Base-by-base conservation (phyloP, 805 yeast species). In the Metschnikowia chrysomelidarum region DNA sequence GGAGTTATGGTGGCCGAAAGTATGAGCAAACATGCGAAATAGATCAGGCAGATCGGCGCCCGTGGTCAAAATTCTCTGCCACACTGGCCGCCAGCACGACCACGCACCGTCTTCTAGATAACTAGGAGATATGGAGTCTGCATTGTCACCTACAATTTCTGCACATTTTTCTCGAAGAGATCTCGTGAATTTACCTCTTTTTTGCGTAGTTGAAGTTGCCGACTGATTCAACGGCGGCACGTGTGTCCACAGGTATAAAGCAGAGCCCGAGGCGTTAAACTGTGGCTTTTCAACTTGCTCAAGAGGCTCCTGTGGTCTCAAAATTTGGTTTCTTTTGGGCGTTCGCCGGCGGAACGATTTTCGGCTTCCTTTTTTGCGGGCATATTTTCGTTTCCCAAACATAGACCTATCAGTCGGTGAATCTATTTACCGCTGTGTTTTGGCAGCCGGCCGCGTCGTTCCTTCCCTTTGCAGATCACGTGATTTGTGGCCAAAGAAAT, bases 1-100 rank as follows among this genome's bases (percentile, higher is more conserved):
- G 2, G 40, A 36, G 1, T 21, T 27, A 11, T 47, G 40, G 2
- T 31, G 23, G 1, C 49, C 43, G 27, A 57, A 55, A 8, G 34
- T 40, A 5, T 40, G 19, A 7, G 61, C 58, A 46, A 67, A 67
- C 20, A 54, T 36, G 3, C 44, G 40, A 35, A 59, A 63, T 5
- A 56, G 46, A 5, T 43, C 43, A 7, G 63, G 54, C 32, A 60
- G 55, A 41, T 67, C 73, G 12, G 47, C 49, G 19, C 55, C 49
- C 14, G 43, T 18, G 8, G 24, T 24, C 21, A 62, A 37, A 3
- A 66, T 47, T 15, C 38, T 18, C 3, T 47, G 43, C 73, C 73
- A 67, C 2, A 67, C 64, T 13, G 42, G 21, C 12, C 29, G 39
- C 58, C 68, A 57, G 39, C 59, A 55, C 11, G 54, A 27, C 50